Evolutionary conservation across 495 filamentous ascomycete species (phyloP), one percentile per base, ranked within the genome.

Genomic region (Gamarada debralockiae): DNA sequence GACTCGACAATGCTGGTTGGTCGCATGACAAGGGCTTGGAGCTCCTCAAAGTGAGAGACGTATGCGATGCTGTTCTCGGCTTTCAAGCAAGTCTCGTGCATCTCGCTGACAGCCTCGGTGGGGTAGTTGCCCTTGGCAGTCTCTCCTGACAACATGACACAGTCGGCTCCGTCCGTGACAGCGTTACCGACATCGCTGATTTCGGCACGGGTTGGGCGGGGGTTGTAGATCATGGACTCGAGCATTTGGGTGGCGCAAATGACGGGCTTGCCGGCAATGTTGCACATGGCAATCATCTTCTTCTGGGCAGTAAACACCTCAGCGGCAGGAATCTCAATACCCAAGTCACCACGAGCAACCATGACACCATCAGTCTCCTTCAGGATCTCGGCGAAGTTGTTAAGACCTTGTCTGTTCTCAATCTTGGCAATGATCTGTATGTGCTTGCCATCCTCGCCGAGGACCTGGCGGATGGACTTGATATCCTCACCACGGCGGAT

Each of bases 231-330:
- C 93, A 98, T 98, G 60, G 90, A 95, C 81, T 98, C 93, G 56
- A 98, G 79, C 86, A 90, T 90, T 71, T 91, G 85, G 25, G 87
- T 90, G 27, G 69, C 64, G 70, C 92, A 96, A 68, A 97, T 96
- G 65, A 90, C 89, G 56, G 93, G 93, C 81, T 98, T 98, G 68
- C 95, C 93, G 62, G 92, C 92, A 66, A 97, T 86, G 79, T 98
- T 98, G 81, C 95, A 97, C 84, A 97, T 97, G 69, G 92, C 90
- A 73, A 97, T 97, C 86, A 98, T 92, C 90, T 97, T 97, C 85
- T 98, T 98, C 80, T 98, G 93, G 42, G 93, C 93, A 57, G 95
- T 86, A 74, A 97, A 98, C 49, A 98, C 93, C 80, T 98, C 95
- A 48, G 92, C 89, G 33, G 95, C 91, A 17, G 93, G 90, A 65